Evolutionary conservation across 768 basidiomycete genomes (phyloP).

Genomic region (Lentinula detonsa): DNA sequence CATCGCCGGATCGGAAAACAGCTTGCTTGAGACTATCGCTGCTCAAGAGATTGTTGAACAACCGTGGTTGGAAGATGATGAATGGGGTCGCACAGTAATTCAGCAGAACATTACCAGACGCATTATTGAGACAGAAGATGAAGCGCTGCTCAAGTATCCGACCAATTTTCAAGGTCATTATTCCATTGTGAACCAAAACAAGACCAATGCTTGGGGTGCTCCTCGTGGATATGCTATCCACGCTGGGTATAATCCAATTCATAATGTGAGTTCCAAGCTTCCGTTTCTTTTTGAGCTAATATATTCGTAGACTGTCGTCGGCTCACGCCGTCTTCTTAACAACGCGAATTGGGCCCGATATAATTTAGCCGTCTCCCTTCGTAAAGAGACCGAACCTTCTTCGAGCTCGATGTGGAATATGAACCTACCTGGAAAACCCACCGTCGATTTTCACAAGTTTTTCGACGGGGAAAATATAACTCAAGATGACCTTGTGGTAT

Average conservation of each 20-base stretch:
- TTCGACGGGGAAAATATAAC: constrained; percentile 60
- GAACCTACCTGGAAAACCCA: constrained; percentile 49
- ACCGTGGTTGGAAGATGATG: constrained; percentile 57
- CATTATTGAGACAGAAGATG: constrained; percentile 45
- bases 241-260: constrained; percentile 48
- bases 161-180: constrained; percentile 53
- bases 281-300: not conserved
- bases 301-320: constrained; percentile 40
- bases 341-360: constrained; percentile 67
- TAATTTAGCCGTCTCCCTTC: constrained; percentile 48
- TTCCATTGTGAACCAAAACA: constrained; percentile 48
- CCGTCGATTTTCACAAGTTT: constrained; percentile 56
- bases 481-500: constrained; percentile 61
- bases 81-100: constrained; percentile 50
- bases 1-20: constrained; percentile 53
- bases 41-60: constrained; percentile 41
- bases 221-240: constrained; percentile 58
- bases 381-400: constrained; percentile 57
- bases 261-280: constrained; percentile 32
- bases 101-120: constrained; percentile 46
- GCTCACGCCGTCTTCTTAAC: constrained; percentile 52
- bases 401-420: constrained; percentile 59
- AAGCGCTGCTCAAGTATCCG: constrained; percentile 45
- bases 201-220: constrained; percentile 49
- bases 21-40: constrained; percentile 45